Evolutionary conservation across 371 early-diverging fungal species (phyloP).

Genomic region (Actinomortierella ambigua): DNA sequence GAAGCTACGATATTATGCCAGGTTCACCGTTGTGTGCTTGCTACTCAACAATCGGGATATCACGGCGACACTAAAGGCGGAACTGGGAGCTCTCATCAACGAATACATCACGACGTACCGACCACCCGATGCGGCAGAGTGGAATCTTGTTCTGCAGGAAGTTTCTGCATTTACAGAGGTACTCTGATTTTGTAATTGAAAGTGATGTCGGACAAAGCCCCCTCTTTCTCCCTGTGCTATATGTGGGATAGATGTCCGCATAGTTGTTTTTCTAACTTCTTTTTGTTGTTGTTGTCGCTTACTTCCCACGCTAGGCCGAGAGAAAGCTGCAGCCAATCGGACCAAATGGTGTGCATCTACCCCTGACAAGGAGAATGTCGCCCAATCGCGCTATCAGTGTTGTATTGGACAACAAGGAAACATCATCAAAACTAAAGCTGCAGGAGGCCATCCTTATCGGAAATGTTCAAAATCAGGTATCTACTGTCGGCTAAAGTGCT

Average conservation of each 20-base stretch:
- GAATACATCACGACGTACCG: constrained; percentile 86
- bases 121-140: constrained; percentile 90
- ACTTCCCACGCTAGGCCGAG: constrained; percentile 64
- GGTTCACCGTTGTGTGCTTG: constrained; percentile 95
- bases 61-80: constrained; percentile 79
- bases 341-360: constrained; percentile 62
- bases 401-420: constrained; percentile 54
- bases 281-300: no score
- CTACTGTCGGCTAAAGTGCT: no score
- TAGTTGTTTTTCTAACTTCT: no score
- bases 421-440: constrained; percentile 56
- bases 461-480: constrained; percentile 81
- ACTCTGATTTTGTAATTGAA: not conserved
- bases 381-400: constrained; percentile 52
- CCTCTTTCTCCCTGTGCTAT: no score
- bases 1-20: constrained; percentile 94
- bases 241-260: no score
- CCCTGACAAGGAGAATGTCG: constrained; percentile 67
- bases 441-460: constrained; percentile 95
- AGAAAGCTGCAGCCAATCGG: constrained; percentile 80
- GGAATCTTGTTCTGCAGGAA: constrained; percentile 92
- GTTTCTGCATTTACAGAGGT: constrained; percentile 88
- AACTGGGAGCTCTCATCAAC: constrained; percentile 81
- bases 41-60: constrained; percentile 82
- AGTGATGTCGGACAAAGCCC: no score